Evolutionary conservation across 176 grass and related monocot genomes (phyloP).

Genomic region (Zizania latifolia): DNA sequence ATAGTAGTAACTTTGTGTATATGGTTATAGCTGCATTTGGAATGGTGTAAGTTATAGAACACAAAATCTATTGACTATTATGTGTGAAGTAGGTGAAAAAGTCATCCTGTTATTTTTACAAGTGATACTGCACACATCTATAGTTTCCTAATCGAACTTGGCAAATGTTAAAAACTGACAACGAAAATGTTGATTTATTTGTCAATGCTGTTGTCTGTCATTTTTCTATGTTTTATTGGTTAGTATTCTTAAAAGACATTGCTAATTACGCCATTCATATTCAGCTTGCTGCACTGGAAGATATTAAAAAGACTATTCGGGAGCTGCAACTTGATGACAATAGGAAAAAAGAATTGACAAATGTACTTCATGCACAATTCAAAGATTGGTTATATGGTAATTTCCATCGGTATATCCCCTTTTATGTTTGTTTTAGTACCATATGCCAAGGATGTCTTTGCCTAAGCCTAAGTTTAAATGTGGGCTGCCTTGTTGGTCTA

Average conservation of each 20-base stretch:
- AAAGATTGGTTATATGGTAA: conserved; percentile 98
- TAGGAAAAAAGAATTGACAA: conserved; percentile 72
- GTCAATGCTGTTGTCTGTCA: not conserved
- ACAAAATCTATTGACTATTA: not conserved
- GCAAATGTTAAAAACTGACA: not conserved
- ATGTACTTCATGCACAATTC: conserved; percentile 82
- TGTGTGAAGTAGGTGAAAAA: not conserved
- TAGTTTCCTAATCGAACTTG: not conserved
- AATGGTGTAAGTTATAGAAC: not conserved
- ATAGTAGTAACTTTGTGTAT: not conserved
- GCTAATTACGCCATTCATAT: conserved; percentile 23
- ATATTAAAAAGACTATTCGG: conserved; percentile 68
- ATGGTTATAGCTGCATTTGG: not conserved
- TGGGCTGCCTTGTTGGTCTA: too few species aligned
- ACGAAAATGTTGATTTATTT: not conserved
- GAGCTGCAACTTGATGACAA: conserved; percentile 83
- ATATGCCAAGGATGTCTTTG: not conserved
- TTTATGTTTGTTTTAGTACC: not conserved
- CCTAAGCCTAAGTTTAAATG: too few species aligned
- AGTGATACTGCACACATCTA: not conserved
- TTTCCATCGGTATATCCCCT: not conserved
- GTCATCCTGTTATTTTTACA: not conserved
- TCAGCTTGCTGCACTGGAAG: conserved; percentile 68
- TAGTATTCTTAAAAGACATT: too few species aligned
- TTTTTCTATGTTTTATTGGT: not conserved